These are phyloP conservation scores for Gypsophila paniculata DNA, from an alignment of 179 eudicot genomes.

Conservation along the genomic window DNA sequence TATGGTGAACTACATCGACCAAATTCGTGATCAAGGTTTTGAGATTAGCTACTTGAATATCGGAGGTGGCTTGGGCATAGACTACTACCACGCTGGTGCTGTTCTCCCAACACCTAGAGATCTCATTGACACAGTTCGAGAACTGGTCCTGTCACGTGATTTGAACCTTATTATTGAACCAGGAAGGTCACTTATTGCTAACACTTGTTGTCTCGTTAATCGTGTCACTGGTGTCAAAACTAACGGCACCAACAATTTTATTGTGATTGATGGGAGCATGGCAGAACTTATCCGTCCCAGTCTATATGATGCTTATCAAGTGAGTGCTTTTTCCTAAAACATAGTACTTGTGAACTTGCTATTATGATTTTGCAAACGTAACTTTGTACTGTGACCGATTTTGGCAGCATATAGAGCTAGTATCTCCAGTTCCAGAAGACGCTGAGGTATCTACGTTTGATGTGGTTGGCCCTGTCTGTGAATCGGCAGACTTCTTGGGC, in stretches of 20 bases:
- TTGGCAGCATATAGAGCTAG: constrained; percentile 89
- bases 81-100: constrained; percentile 83
- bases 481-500: constrained; percentile 94
- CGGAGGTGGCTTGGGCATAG: constrained; percentile 97
- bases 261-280: constrained; percentile 97
- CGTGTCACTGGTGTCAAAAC: constrained; percentile 97
- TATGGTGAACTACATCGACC: constrained; percentile 84
- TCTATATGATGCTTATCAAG: constrained; percentile 95
- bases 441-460: constrained; percentile 70
- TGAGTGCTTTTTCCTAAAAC: constrained; percentile 22
- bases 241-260: constrained; percentile 79
- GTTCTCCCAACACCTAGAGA: constrained; percentile 88
- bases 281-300: constrained; percentile 97
- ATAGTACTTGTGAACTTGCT: not conserved
- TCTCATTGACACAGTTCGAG: constrained; percentile 84
- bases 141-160: constrained; percentile 66
- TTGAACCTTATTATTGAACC: constrained; percentile 92
- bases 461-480: constrained; percentile 96
- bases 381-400: not conserved
- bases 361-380: not conserved
- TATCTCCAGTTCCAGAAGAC: constrained; percentile 67
- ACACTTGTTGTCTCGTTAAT: constrained; percentile 89
- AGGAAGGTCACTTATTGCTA: constrained; percentile 86
- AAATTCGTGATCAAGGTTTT: constrained; percentile 85
- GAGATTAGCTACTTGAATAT: constrained; percentile 81